Evolutionary conservation across 139 green algal species (phyloP), one percentile per base, ranked within the genome.

Genomic region (Trebouxia sp.): DNA sequence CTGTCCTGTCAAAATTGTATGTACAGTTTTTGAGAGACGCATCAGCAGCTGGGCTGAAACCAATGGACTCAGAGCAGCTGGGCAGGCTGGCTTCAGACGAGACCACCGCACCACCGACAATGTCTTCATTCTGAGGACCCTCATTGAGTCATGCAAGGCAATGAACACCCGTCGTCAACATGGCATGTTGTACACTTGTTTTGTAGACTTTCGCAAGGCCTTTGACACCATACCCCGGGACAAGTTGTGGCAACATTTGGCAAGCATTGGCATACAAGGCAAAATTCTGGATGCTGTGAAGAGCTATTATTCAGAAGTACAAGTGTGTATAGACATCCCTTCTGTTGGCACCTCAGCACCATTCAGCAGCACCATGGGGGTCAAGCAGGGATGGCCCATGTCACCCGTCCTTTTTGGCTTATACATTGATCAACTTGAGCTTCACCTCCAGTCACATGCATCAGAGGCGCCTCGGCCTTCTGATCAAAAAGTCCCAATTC

Each of bases 211-310:
- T 26, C 28, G n/a, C 9, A 69, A 69, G 65, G 77, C 77, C 8
- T 82, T 82, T 76, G 77, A 82, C 56, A 82, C 51, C 8, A 50
- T 75, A 22, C n/a, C 77, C 9, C 58, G 58, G 37, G 58, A 75
- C 15, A 45, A 37, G 58, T 41, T 82, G 24, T 82, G 77, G 77
- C 39, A 39, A 24, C 28, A 42, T 20, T 45, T 82, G 7, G 37
- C 26, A 11, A 47, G 10, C 26, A 51, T 69, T 48, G 58, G 39
- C 26, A 5, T 76, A 38, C 38, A 48, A 45, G 77, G 38, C 28
- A 37, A 20, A 12, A 47, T 69, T 10, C 38, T 82, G n/a, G 17
- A 50, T 35, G 35, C 42, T 15, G 0, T 82, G 39, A 47, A 76
- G 56, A 42, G 56, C 37, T 41, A 42, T 47, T 82, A 82, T 43